A percentile compares a stretch with the other conserved stretches of the same genome.
phyloP scores from a whole-genome alignment of 139 green algal genomes.

The Gonium pectorale region DNA sequence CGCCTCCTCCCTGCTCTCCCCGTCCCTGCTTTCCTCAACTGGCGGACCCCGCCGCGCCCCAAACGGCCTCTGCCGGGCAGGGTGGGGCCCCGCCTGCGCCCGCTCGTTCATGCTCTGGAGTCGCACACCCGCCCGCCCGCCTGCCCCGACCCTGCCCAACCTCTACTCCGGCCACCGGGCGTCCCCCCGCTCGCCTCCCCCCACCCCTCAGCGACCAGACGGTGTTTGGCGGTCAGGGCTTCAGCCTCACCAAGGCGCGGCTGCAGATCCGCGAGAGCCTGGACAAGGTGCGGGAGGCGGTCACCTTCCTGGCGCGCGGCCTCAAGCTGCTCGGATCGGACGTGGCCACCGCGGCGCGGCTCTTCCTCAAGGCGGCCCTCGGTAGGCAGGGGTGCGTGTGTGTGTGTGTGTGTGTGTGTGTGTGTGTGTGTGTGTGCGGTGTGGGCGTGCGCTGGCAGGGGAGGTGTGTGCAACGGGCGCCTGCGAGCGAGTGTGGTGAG shows the following conservation, averaged over 20 bases:
- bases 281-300: constrained; percentile 80
- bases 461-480: too few species aligned
- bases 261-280: constrained; percentile 71
- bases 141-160: background rate
- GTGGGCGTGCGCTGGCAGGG: background rate
- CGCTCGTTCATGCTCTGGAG: background rate
- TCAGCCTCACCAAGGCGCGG: constrained; percentile 73
- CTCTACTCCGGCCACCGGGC: background rate
- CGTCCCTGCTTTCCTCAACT: background rate
- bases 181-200: background rate
- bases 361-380: constrained; percentile 83
- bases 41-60: too few species aligned
- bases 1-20: too few species aligned
- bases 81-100: too few species aligned
- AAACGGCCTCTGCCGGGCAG: too few species aligned
- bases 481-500: too few species aligned
- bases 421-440: background rate
- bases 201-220: constrained; percentile 64
- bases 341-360: constrained; percentile 61
- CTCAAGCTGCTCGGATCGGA: constrained; percentile 86
- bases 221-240: constrained; percentile 79
- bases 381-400: constrained; percentile 45
- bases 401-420: background rate
- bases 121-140: background rate
- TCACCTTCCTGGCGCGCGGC: constrained; percentile 86